Evolutionary conservation across 371 early-diverging fungal species (phyloP), one percentile per base, ranked within the genome.

Genomic region (Conidiobolus incongruus): DNA sequence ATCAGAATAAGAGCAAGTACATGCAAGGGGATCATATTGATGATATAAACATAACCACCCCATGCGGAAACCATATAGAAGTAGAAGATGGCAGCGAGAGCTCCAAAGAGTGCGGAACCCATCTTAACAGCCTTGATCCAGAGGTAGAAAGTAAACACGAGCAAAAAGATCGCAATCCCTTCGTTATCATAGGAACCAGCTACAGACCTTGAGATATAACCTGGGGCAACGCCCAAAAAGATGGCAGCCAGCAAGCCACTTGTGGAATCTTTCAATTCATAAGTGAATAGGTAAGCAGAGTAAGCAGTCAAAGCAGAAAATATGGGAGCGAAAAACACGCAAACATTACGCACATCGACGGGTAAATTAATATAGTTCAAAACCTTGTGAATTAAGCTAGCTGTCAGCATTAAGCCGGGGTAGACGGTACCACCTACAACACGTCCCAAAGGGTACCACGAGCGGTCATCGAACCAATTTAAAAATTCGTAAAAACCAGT

Each of bases 21-120:
- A 53, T 96, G 96, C 31, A 93, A 63, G n/a, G 95, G 96, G 21
- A 98, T 82, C 57, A 98, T 50, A 59, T 96, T 94, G 60, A 90
- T 98, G 50, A 95, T 96, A 52, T 98, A 98, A 35, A 95, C 93
- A 58, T 98, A 98, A 23, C 99, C 99, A 61, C 99, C 99, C 99
- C 99, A 98, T 7, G 98, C 84, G 5, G 93, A 79, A 1, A 98
- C 98, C 98, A 98, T 98, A 68, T 91, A 95, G 58, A 95, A 98
- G 68, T 98, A 98, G 48, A 81, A 87, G 39, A 90, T 60, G 4
- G 93, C 96, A 0, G 94, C 62, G 35, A 74, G 53, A 40, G 81
- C 77, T 22, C 71, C 93, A 54, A 74, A 91, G 49, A 88, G 59
- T 4, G 90, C 82, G 16, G 90, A 89, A 2, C 87, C 98, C 5